A percentile compares a stretch with the other conserved stretches of the same genome.
These are phyloP conservation scores for Celoporthe dispersa DNA, from an alignment of 2,329 filamentous ascomycete genomes.

Conservation along the genomic window DNA sequence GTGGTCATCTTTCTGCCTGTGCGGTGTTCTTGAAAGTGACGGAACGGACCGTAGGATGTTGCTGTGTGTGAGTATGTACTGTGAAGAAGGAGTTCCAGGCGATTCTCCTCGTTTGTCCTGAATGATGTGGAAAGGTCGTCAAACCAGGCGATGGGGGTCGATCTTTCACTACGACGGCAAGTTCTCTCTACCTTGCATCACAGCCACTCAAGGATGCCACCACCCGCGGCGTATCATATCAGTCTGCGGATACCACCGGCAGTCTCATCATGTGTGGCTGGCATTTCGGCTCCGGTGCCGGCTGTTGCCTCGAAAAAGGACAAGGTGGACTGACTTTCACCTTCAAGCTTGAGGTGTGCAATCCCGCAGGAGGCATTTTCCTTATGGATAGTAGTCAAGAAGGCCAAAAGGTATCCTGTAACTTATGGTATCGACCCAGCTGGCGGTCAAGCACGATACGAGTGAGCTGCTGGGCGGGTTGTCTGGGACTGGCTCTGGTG, in stretches of 20 bases:
- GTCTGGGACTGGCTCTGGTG: not conserved
- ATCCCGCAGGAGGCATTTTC: not conserved
- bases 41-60: too few relatives aligned
- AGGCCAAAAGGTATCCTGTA: not conserved
- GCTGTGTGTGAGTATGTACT: not conserved
- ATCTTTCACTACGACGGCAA: not conserved
- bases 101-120: not conserved
- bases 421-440: not conserved
- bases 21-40: slow-evolving; percentile 34
- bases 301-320: not conserved
- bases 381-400: not conserved
- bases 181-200: not conserved
- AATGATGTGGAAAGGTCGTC: not conserved
- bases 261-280: not conserved
- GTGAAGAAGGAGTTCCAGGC: not conserved
- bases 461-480: not conserved
- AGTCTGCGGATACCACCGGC: slow-evolving; percentile 5
- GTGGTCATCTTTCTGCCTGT: slow-evolving; percentile 6
- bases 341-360: too few relatives aligned
- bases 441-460: not conserved
- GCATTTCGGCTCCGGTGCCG: slow-evolving; percentile 5
- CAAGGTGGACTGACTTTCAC: not conserved
- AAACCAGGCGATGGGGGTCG: not conserved
- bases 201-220: not conserved
- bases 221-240: not conserved